A percentile compares a stretch with the other conserved stretches of the same genome.
phyloP scores from a whole-genome alignment of 2,329 filamentous ascomycete species.

The Diaporthe australafricana region DNA sequence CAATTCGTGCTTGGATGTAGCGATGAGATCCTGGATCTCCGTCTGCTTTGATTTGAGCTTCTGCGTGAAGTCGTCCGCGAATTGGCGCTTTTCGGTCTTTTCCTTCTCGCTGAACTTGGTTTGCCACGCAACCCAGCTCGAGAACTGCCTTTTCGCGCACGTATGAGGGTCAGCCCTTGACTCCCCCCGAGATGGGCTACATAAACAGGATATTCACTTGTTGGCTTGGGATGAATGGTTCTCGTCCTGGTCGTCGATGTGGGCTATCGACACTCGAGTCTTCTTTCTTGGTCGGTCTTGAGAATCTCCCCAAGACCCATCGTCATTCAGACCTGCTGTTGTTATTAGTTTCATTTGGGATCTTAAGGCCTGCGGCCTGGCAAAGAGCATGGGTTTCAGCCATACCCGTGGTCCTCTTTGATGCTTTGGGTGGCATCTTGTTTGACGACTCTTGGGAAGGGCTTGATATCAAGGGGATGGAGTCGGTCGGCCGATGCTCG shows the following conservation, averaged over 20 bases:
- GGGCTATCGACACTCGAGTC: not conserved
- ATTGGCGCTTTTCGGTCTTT: constrained; percentile 39
- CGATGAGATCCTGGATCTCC: constrained; percentile 40
- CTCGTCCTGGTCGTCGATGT: not conserved
- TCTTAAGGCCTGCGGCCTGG: too few relatives aligned
- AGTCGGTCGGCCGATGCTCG: not conserved
- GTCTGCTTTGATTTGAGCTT: constrained; percentile 32
- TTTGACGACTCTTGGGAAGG: not conserved
- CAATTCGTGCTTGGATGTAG: constrained; percentile 44
- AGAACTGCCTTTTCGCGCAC: constrained; percentile 11
- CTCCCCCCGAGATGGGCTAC: too few relatives aligned
- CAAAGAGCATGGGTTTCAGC: not conserved
- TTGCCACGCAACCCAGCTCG: constrained; percentile 35
- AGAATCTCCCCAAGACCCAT: constrained; percentile 12
- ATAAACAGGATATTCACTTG: constrained; percentile 3
- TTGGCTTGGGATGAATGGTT: not conserved
- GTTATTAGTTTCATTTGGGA: not conserved
- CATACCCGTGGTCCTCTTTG: constrained; percentile 33
- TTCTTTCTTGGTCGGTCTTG: constrained; percentile 26
- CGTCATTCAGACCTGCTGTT: constrained; percentile 6
- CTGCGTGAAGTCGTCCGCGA: constrained; percentile 38
- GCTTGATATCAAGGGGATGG: too few relatives aligned
- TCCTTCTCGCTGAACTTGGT: constrained; percentile 40
- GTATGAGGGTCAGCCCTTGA: not conserved
- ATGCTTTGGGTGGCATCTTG: constrained; percentile 32